phyloP scores from a whole-genome alignment of 306 rosid species.

The Gastrolobium villosum region DNA sequence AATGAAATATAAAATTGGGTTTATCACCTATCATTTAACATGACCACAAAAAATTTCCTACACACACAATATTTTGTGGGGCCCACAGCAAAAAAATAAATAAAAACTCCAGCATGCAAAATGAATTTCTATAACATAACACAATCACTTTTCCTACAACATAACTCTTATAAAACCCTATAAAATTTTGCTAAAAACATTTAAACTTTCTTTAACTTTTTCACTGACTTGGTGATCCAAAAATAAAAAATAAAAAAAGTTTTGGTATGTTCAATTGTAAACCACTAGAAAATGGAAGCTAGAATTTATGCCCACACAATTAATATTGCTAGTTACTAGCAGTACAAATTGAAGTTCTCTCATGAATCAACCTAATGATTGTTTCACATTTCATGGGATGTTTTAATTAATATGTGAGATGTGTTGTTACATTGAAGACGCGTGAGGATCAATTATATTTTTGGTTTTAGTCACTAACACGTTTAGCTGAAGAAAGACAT shows the following conservation, averaged over 20 bases:
- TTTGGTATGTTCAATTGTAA: neutral
- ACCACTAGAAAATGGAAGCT: slow-evolving; percentile 9
- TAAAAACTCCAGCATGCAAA: no score
- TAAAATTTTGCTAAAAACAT: neutral
- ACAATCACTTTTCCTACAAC: no score
- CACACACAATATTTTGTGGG: no score
- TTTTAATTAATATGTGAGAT: slow-evolving; percentile 24
- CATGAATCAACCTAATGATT: neutral
- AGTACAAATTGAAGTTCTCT: neutral
- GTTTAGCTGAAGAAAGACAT: slow-evolving; percentile 45
- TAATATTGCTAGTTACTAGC: slow-evolving; percentile 4
- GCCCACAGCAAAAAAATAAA: no score
- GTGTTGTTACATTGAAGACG: neutral
- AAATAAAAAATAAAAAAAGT: neutral
- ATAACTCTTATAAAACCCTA: no score
- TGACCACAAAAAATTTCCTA: no score
- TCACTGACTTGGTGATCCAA: neutral
- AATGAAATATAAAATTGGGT: neutral
- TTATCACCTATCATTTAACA: no score
- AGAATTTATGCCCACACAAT: neutral
- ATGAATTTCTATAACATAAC: no score
- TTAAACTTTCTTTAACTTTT: neutral
- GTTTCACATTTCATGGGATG: slow-evolving; percentile 13
- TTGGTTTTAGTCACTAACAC: slow-evolving; percentile 47
- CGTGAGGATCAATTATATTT: neutral